Percentiles rank a stretch among this genome's conserved stretches.
These are phyloP conservation scores for Lentinula detonsa DNA, from an alignment of 768 basidiomycete genomes.

Conservation along the genomic window DNA sequence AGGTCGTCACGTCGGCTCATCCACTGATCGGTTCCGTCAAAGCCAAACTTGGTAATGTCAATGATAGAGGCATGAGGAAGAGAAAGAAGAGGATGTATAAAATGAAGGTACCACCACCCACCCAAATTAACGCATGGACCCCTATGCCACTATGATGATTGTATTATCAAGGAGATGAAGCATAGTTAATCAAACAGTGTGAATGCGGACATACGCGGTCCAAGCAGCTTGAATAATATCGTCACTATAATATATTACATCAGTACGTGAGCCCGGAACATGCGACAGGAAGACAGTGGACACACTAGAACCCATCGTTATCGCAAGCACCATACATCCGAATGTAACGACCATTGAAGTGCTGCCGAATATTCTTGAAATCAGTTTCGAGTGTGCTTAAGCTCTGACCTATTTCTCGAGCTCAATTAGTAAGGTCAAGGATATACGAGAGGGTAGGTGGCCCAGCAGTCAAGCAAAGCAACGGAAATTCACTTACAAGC, in stretches of 20 bases:
- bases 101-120: conserved; percentile 12
- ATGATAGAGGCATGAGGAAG: background rate
- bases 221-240: conserved; percentile 43
- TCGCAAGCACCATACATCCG: conserved; percentile 50
- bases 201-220: conserved; percentile 24
- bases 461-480: background rate
- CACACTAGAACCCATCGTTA: conserved; percentile 9
- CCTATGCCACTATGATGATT: conserved; percentile 16
- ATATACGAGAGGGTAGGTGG: background rate
- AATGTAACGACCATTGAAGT: conserved; percentile 61
- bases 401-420: conserved; percentile 46
- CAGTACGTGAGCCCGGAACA: background rate
- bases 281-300: background rate
- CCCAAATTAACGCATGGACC: conserved; percentile 50
- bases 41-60: conserved; percentile 35
- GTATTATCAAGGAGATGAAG: too few relatives aligned
- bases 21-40: conserved; percentile 44
- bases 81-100: background rate
- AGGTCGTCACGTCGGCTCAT: conserved; percentile 46
- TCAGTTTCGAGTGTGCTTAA: conserved; percentile 40
- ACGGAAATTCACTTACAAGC: conserved; percentile 36
- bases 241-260: conserved; percentile 24
- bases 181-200: too few relatives aligned
- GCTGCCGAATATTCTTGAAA: conserved; percentile 53
- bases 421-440: conserved; percentile 1